phyloP scores from a whole-genome alignment of 805 yeast genomes.

The Zygosaccharomyces bisporus region DNA sequence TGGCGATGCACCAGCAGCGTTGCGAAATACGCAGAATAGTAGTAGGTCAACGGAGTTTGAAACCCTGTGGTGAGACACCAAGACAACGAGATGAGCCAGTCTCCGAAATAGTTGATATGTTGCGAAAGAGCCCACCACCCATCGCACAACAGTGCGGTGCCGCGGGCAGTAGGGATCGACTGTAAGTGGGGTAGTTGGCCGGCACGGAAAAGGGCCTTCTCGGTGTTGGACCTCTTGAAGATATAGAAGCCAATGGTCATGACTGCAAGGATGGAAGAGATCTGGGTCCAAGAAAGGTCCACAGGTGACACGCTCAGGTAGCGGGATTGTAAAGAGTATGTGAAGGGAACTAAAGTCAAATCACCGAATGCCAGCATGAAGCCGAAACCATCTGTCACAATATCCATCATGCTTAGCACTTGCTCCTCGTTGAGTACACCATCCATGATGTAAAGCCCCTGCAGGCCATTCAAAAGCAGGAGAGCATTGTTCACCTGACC shows the following conservation, averaged over 20 bases:
- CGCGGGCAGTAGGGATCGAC: slow-evolving; percentile 67
- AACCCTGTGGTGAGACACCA: slow-evolving; percentile 93
- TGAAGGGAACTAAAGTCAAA: slow-evolving; percentile 85
- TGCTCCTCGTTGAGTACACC: slow-evolving; percentile 93
- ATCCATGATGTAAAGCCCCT: slow-evolving; percentile 80
- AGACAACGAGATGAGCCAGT: slow-evolving; percentile 85
- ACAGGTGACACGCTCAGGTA: slow-evolving; percentile 65
- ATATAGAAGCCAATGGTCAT: slow-evolving; percentile 69
- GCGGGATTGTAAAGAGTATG: slow-evolving; percentile 83
- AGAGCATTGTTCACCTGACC: slow-evolving; percentile 71
- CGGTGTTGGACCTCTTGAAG: slow-evolving; percentile 79
- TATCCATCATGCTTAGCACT: slow-evolving; percentile 88
- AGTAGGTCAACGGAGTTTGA: slow-evolving; percentile 78
- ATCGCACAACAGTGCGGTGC: slow-evolving; percentile 74
- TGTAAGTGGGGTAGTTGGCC: slow-evolving; percentile 69
- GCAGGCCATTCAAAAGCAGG: slow-evolving; percentile 61
- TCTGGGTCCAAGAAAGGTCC: slow-evolving; percentile 44
- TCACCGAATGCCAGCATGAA: slow-evolving; percentile 96
- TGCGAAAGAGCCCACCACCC: slow-evolving; percentile 97
- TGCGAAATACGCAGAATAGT: slow-evolving; percentile 80
- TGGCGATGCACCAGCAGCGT: slow-evolving; percentile 83
- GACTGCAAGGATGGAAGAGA: slow-evolving; percentile 25
- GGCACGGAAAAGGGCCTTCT: slow-evolving; percentile 77
- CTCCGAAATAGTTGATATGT: slow-evolving; percentile 94
- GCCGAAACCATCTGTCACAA: slow-evolving; percentile 95